A percentile compares a stretch with the other conserved stretches of the same genome.
These are phyloP conservation scores for Udeniomyces megalosporus DNA, from an alignment of 768 basidiomycete genomes.

Conservation along the genomic window DNA sequence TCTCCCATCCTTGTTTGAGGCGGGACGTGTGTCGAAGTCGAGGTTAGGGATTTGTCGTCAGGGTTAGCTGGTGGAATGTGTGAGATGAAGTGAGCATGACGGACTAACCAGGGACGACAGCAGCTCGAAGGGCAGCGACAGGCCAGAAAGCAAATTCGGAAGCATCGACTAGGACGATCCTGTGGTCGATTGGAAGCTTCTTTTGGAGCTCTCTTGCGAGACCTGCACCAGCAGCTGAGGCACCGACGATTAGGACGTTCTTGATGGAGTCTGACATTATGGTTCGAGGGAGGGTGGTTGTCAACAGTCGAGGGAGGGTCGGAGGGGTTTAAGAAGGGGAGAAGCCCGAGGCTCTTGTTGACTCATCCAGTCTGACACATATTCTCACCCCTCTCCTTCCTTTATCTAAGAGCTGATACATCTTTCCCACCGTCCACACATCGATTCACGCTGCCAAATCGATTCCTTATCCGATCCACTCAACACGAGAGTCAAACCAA, in stretches of 20 bases:
- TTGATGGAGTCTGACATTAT: too few relatives aligned
- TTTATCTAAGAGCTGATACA: too few relatives aligned
- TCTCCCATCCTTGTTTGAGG: conserved; percentile 4
- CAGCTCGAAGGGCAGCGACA: conserved; percentile 8
- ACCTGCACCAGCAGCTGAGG: neutral
- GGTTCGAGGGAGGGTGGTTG: too few relatives aligned
- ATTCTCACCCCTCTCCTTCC: too few relatives aligned
- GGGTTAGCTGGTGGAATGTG: neutral
- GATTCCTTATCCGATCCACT: too few relatives aligned
- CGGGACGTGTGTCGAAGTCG: neutral
- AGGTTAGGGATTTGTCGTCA: neutral
- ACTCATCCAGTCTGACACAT: too few relatives aligned
- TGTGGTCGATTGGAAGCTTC: conserved; percentile 6
- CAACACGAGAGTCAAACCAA: too few relatives aligned
- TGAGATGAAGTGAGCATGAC: neutral
- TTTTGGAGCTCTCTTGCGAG: conserved; percentile 4
- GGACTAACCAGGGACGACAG: conserved; percentile 5
- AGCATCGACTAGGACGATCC: conserved; percentile 6
- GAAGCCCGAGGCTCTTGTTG: too few relatives aligned
- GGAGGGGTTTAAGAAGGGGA: too few relatives aligned
- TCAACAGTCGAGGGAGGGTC: too few relatives aligned
- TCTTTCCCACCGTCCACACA: too few relatives aligned
- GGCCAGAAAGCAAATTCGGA: neutral
- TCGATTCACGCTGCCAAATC: too few relatives aligned
- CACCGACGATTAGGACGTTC: conserved; percentile 11